phyloP scores from a whole-genome alignment of 139 green algal species.

The Edaphochlamys debaryana region DNA sequence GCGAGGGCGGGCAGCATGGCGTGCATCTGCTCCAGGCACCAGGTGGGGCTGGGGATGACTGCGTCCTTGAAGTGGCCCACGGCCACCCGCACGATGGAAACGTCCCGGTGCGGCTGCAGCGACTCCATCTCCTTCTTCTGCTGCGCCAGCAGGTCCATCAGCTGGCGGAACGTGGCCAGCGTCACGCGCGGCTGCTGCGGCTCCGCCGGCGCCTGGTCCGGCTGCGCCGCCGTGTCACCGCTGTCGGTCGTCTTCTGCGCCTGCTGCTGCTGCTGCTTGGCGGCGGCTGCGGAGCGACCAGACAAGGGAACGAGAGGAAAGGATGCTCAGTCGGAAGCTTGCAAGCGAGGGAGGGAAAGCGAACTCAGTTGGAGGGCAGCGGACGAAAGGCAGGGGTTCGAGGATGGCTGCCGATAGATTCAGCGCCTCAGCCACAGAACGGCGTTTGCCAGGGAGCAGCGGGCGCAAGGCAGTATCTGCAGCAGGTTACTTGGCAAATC shows the following conservation, averaged over 20 bases:
- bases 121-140: constrained; percentile 68
- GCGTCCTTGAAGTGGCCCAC: constrained; percentile 63
- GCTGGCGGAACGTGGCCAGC: constrained; percentile 64
- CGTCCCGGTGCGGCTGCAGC: constrained; percentile 52
- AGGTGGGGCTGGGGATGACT: constrained; percentile 72
- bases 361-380: too few species aligned
- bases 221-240: not conserved
- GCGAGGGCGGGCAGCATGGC: constrained; percentile 69
- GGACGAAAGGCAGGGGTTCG: too few species aligned
- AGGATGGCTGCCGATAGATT: too few species aligned
- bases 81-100: constrained; percentile 57
- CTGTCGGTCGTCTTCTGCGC: not conserved
- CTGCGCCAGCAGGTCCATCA: constrained; percentile 65
- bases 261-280: constrained; percentile 20
- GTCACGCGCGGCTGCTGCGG: constrained; percentile 43
- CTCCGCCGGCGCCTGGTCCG: not conserved
- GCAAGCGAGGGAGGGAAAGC: too few species aligned
- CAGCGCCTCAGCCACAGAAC: too few species aligned
- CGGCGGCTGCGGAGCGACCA: too few species aligned
- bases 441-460: too few species aligned
- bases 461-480: too few species aligned
- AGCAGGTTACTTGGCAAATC: too few species aligned
- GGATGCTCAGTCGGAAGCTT: too few species aligned
- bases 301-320: too few species aligned
- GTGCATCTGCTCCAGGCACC: constrained; percentile 67